Evolutionary conservation across 495 filamentous ascomycete species (phyloP).

Genomic region (Penicillium riverlandense): DNA sequence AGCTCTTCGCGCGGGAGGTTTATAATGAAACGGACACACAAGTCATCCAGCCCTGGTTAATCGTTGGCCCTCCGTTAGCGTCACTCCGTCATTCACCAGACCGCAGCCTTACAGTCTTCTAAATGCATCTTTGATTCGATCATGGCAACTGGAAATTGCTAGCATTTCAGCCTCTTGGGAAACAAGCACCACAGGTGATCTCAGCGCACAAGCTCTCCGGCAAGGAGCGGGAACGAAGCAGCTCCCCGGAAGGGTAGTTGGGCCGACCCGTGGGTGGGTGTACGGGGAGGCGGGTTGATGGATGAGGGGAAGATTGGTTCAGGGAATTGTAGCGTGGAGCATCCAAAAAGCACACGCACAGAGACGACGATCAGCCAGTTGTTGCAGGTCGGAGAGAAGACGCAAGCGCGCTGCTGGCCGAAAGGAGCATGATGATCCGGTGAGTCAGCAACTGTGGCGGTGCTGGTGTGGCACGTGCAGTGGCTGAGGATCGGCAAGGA

Average conservation of each 20-base stretch:
- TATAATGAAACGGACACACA: constrained; percentile 92
- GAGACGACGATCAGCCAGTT: too few species aligned
- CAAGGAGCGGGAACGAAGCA: constrained; percentile 15
- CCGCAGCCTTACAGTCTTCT: constrained; percentile 68
- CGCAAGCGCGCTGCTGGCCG: too few species aligned
- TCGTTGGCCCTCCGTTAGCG: constrained; percentile 4
- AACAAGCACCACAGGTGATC: neutral
- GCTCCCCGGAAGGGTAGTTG: constrained; percentile 22
- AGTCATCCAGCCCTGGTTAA: constrained; percentile 79
- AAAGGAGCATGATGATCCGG: too few species aligned
- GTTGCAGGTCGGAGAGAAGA: too few species aligned
- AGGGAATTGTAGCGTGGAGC: too few species aligned
- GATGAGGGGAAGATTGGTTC: neutral
- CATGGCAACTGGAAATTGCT: constrained; percentile 48
- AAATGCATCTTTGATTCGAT: constrained; percentile 73
- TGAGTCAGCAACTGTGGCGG: too few species aligned
- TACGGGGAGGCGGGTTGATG: neutral
- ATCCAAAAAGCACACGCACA: too few species aligned
- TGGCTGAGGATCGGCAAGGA: too few species aligned
- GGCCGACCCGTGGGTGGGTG: constrained; percentile 21
- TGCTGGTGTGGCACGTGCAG: too few species aligned
- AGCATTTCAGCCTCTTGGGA: constrained; percentile 33
- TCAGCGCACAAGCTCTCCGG: constrained; percentile 2
- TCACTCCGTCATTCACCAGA: constrained; percentile 1
- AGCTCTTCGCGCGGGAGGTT: constrained; percentile 90